Conservation (phyloP, 768 basidiomycete genomes). For the Kwoniella europaea region DNA sequence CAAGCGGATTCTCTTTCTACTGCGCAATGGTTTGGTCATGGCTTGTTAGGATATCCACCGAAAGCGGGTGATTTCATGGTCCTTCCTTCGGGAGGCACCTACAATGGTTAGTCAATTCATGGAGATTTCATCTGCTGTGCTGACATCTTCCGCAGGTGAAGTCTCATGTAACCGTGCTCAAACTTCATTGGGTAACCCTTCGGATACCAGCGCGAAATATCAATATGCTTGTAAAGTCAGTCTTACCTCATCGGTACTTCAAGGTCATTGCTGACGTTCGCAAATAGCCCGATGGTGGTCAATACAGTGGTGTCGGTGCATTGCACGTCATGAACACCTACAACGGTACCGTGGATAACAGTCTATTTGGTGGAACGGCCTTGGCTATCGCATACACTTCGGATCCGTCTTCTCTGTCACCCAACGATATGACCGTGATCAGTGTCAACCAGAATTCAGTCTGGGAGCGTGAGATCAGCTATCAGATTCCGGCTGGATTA, state of each 20-base stretch:
- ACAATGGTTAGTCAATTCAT: slow-evolving; percentile 33
- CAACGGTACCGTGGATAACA: slow-evolving; percentile 24
- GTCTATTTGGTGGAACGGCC: slow-evolving; percentile 55
- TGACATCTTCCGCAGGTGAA: slow-evolving; percentile 21
- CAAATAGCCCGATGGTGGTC: slow-evolving; percentile 1
- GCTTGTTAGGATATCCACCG: slow-evolving; percentile 41
- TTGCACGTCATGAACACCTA: slow-evolving; percentile 39
- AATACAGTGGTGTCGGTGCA: slow-evolving; percentile 29
- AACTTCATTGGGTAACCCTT: slow-evolving; percentile 21
- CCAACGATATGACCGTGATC: slow-evolving; percentile 74
- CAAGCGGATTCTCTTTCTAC: slow-evolving; percentile 23
- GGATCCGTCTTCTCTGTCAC: slow-evolving; percentile 65
- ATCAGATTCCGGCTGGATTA: slow-evolving; percentile 70
- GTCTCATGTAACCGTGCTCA: slow-evolving; percentile 28
- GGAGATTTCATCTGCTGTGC: background rate
- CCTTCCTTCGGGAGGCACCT: slow-evolving; percentile 40
- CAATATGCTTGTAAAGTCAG: slow-evolving; percentile 29
- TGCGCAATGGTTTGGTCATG: slow-evolving; percentile 49
- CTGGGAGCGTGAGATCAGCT: slow-evolving; percentile 72
- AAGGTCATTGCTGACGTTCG: background rate
- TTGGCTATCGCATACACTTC: slow-evolving; percentile 78
- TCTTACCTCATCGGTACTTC: background rate
- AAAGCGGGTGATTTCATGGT: slow-evolving; percentile 42
- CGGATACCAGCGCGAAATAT: slow-evolving; percentile 2
- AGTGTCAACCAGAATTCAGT: slow-evolving; percentile 77